Base-by-base conservation (phyloP, 768 basidiomycete species). In the Pleurotus citrinopileatus region DNA sequence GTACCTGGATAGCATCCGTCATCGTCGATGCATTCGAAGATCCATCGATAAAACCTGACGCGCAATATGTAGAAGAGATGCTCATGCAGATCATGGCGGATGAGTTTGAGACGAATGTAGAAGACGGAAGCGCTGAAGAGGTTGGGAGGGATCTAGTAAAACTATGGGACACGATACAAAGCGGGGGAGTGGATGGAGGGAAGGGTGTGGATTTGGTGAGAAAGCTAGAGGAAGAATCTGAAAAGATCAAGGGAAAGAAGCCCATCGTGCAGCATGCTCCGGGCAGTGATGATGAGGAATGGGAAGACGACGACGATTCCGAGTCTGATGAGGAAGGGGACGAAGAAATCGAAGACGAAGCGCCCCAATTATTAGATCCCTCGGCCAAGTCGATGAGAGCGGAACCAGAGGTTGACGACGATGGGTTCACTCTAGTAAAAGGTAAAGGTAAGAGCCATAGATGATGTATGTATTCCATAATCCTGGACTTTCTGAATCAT, bases 391-490 rank as follows among this genome's bases (percentile, higher is more conserved):
- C 15, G 23, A 15, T n/a, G n/a, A 73, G 69, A 48, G 70, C 75
- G 9, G 86, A 88, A 61, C 87, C 89, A 0, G 80, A 91, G 47
- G 77, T 95, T 0, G 95, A 98, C 61, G 90, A 94, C 57, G 94
- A 98, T 55, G 95, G 95, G 0, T 98, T 98, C 65, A 92, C 88
- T 2, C 64, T 87, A 47, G 91, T 98, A 2, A 80, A 80, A 60
- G 75, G 73, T 22, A 84, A 82, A 61, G 77, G 81, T 9, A 85
- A 82, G 62, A 73, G 76, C 42, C 69, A 70, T 55, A 66, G 67
- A 67, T 79, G 59, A 72, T n/a, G 38, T 40, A n/a, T 7, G n/a
- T 40, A n/a, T n/a, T n/a, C n/a, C n/a, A n/a, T n/a, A n/a, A n/a
- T n/a, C n/a, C n/a, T n/a, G n/a, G n/a, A n/a, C n/a, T 9, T n/a